A percentile compares a stretch with the other conserved stretches of the same genome.
phyloP scores from a whole-genome alignment of 768 basidiomycete species.

The Calocera cornea region DNA sequence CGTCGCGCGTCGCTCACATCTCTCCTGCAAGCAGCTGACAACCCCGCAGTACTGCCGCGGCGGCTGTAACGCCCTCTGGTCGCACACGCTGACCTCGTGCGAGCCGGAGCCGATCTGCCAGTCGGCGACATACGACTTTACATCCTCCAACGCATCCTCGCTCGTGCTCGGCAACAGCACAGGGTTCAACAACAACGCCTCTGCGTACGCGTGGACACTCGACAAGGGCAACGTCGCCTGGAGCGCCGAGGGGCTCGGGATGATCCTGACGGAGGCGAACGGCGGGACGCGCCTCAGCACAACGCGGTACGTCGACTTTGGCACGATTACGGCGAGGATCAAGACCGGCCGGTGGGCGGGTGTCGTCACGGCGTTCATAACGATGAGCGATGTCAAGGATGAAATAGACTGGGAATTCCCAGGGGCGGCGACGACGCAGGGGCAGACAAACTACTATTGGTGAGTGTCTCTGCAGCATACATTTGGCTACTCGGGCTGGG shows the following conservation, averaged over 20 bases:
- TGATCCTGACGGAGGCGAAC: constrained; percentile 53
- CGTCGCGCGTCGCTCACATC: constrained; percentile 11
- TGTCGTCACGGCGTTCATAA: constrained; percentile 52
- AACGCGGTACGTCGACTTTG: constrained; percentile 73
- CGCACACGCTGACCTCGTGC: constrained; percentile 51
- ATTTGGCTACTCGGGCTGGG: no score
- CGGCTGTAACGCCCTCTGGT: constrained; percentile 72
- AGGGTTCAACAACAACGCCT: constrained; percentile 58
- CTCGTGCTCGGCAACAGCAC: constrained; percentile 48
- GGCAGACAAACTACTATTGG: constrained; percentile 61
- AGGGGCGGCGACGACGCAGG: constrained; percentile 41
- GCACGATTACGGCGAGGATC: constrained; percentile 55
- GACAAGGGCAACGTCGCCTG: constrained; percentile 44
- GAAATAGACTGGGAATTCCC: constrained; percentile 85
- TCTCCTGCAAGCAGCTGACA: not conserved
- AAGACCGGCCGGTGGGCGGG: constrained; percentile 71
- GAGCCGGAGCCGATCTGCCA: constrained; percentile 58
- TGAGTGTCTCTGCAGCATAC: constrained; percentile 34
- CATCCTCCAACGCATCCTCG: not conserved
- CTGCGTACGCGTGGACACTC: constrained; percentile 57
- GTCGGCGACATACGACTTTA: constrained; percentile 27
- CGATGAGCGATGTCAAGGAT: constrained; percentile 23
- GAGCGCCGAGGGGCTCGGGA: constrained; percentile 36
- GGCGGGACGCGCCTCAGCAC: constrained; percentile 68
- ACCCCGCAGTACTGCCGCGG: constrained; percentile 48